Evolutionary conservation across 2,329 filamentous ascomycete species (phyloP), one percentile per base, ranked within the genome.

Genomic region (Harringtonia aguacate): DNA sequence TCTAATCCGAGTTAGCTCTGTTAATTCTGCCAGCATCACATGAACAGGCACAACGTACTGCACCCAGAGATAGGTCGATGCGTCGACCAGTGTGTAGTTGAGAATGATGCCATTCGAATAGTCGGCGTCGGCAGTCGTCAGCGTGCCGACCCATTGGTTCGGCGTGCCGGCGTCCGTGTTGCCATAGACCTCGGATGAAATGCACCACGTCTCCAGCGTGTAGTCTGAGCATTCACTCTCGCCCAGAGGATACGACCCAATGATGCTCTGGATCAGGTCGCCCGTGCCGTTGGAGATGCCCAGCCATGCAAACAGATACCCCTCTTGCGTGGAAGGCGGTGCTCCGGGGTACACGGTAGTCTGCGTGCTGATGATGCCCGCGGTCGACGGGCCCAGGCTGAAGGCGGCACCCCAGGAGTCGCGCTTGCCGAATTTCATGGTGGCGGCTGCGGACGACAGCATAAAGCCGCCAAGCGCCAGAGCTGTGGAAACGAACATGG

Each of bases 201-300:
- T 14, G 17, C 35, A 36, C 35, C 35, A 36, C 4, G 35, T 36
- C 18, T 18, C 8, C 9, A 36, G 35, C 8, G 35, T 36, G 36
- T 38, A 38, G 36, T 38, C 36, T 12, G 7, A 9, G 22, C 36
- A 38, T 17, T 38, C 36, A 17, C 36, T 38, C 36, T 24, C 4
- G 20, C 22, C 36, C 13, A 27, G 36, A 15, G 37, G 37, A 12
- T 29, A 39, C 5, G 38, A 40, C 38, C 17, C 38, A n/a, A 40
- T 20, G 13, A 21, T 22, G 18, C n/a, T 40, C 28, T 40, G 38
- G 28, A 40, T 33, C 17, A 40, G 38, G 20, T 40, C 38, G 10
- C 38, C 38, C 17, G 38, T 40, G 38, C 38, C 38, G 28, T 40
- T 40, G 38, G 38, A 40, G n/a, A 40, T 40, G 28, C 38, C 38